Conservation (phyloP, 345 rosid genomes). For the Balakata baccata region DNA sequence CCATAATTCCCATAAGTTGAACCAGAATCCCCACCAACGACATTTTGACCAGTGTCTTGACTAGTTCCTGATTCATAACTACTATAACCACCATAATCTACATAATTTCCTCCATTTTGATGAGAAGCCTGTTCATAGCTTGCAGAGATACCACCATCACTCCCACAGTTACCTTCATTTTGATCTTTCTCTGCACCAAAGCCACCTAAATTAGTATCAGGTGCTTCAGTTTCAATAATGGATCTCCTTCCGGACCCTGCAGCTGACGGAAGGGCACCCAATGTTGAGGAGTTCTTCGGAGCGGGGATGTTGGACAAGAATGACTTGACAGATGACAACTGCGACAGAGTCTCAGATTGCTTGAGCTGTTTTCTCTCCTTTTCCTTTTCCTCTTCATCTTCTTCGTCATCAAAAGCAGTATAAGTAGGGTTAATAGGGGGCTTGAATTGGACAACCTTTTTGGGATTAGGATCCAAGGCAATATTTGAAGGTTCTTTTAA, state of each 20-base stretch:
- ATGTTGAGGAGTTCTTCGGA: slow-evolving; percentile 57
- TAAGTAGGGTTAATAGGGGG: slow-evolving; percentile 45
- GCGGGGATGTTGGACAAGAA: slow-evolving; percentile 79
- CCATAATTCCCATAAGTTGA: slow-evolving; percentile 14
- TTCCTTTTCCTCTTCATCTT: slow-evolving; percentile 28
- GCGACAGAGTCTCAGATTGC: slow-evolving; percentile 27
- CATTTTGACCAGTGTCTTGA: slow-evolving; percentile 7
- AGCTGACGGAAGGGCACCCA: slow-evolving; percentile 53
- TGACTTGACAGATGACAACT: slow-evolving; percentile 52
- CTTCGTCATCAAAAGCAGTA: background rate
- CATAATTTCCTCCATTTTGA: slow-evolving; percentile 10
- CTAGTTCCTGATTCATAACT: slow-evolving; percentile 15
- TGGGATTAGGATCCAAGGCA: slow-evolving; percentile 22
- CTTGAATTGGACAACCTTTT: slow-evolving; percentile 69
- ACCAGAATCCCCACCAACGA: background rate
- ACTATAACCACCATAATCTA: slow-evolving; percentile 7
- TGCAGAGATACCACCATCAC: background rate
- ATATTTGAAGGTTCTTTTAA: slow-evolving; percentile 11
- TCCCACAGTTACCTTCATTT: slow-evolving; percentile 8
- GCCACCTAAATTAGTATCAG: slow-evolving; percentile 20
- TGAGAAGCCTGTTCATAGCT: slow-evolving; percentile 3
- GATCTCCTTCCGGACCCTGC: slow-evolving; percentile 67
- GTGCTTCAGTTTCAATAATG: slow-evolving; percentile 46
- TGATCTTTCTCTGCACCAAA: slow-evolving; percentile 21
- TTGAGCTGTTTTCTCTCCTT: slow-evolving; percentile 39